These are phyloP conservation scores for Kodamaea arcana DNA, from an alignment of 1,139 yeast species.

Conservation along the genomic window DNA sequence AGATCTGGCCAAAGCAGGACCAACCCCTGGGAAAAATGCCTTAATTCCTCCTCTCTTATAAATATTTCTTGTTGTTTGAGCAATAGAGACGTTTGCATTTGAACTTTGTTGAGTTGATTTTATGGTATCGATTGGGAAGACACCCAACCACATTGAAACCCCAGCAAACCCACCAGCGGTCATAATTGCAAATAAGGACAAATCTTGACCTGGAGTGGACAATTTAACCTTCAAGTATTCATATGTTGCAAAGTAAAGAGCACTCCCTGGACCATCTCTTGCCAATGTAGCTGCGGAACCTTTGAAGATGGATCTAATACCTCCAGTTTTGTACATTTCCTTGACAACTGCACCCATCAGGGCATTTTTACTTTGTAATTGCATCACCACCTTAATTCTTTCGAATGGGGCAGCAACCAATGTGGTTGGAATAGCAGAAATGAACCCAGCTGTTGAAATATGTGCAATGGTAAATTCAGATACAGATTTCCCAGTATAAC, in stretches of 20 bases:
- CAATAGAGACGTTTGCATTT: slow-evolving; percentile 53
- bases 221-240: slow-evolving; percentile 69
- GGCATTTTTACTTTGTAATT: slow-evolving; percentile 54
- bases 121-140: slow-evolving; percentile 94
- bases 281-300: slow-evolving; percentile 92
- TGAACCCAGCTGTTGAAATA: slow-evolving; percentile 90
- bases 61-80: slow-evolving; percentile 61
- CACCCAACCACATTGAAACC: slow-evolving; percentile 93
- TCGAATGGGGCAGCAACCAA: slow-evolving; percentile 96
- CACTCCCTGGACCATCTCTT: slow-evolving; percentile 98
- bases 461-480: slow-evolving; percentile 58
- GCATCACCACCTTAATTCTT: slow-evolving; percentile 91
- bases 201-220: slow-evolving; percentile 51
- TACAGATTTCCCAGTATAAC: slow-evolving; percentile 36
- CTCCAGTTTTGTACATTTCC: slow-evolving; percentile 77
- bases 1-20: slow-evolving; percentile 90
- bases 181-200: slow-evolving; percentile 72
- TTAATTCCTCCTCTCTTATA: slow-evolving; percentile 72
- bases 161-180: slow-evolving; percentile 96
- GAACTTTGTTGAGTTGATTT: slow-evolving; percentile 82
- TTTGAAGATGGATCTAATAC: slow-evolving; percentile 77
- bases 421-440: slow-evolving; percentile 93
- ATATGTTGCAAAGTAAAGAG: slow-evolving; percentile 91
- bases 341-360: slow-evolving; percentile 59
- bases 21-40: slow-evolving; percentile 96